phyloP scores from a whole-genome alignment of 2,329 filamentous ascomycete species.

The Didymella lethalis region DNA sequence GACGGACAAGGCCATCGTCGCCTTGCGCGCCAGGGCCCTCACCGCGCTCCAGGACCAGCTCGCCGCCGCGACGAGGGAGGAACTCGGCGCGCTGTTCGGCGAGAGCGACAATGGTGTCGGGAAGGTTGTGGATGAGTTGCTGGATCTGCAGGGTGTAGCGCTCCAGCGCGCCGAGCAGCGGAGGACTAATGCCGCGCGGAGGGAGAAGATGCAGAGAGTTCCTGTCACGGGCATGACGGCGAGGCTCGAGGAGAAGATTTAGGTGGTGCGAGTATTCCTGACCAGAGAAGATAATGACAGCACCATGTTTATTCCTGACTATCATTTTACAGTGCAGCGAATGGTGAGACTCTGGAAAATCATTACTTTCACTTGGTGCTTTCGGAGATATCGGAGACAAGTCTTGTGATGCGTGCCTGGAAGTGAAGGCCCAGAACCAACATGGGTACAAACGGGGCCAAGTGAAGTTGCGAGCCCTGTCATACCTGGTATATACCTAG shows the following conservation, averaged over 20 bases:
- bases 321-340: too few relatives aligned
- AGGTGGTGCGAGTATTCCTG: too few relatives aligned
- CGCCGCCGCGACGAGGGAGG: conserved; percentile 43
- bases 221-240: conserved; percentile 46
- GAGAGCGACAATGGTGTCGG: conserved; percentile 36
- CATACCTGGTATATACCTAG: neutral
- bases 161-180: conserved; percentile 32
- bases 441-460: neutral
- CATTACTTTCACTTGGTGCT: too few relatives aligned
- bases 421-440: neutral
- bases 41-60: conserved; percentile 53
- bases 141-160: conserved; percentile 44
- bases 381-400: too few relatives aligned
- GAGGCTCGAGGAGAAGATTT: conserved; percentile 44
- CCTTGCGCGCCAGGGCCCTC: conserved; percentile 50
- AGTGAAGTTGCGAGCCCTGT: neutral
- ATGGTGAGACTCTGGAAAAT: too few relatives aligned
- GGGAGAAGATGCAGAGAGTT: conserved; percentile 21
- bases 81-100: conserved; percentile 43
- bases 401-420: neutral
- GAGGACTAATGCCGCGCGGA: conserved; percentile 30
- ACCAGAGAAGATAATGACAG: too few relatives aligned
- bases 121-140: conserved; percentile 46
- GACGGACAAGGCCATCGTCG: conserved; percentile 34
- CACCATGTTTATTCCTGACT: too few relatives aligned